Conservation (phyloP, 2,329 filamentous ascomycete species). For the Tolypocladium paradoxum region DNA sequence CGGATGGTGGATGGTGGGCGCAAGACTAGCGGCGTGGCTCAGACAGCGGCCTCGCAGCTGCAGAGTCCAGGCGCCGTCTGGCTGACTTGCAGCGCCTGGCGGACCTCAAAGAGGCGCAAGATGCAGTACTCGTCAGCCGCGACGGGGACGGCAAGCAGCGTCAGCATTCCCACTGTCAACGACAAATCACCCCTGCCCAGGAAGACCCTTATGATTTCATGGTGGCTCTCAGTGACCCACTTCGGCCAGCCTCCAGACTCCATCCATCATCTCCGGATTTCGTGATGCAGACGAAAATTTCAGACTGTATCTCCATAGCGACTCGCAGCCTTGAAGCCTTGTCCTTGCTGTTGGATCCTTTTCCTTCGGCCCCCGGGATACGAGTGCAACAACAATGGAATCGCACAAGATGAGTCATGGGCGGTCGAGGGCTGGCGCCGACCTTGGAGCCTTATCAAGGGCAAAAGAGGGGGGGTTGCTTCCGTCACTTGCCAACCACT, state of each 20-base stretch:
- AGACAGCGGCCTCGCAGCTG: background rate
- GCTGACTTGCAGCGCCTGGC: background rate
- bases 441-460: background rate
- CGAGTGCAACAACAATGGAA: background rate
- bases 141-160: background rate
- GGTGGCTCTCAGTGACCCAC: conserved; percentile 1
- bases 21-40: background rate
- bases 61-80: background rate
- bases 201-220: conserved; percentile 7
- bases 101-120: background rate
- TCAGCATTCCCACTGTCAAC: background rate
- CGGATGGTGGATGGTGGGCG: background rate
- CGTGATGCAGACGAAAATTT: background rate
- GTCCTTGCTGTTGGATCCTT: background rate
- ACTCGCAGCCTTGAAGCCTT: background rate
- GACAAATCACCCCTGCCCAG: background rate
- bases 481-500: background rate
- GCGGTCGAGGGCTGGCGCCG: background rate
- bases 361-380: background rate
- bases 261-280: conserved; percentile 4
- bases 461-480: background rate
- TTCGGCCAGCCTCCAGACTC: background rate
- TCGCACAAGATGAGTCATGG: background rate
- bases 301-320: background rate
- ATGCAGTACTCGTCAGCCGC: background rate